Evolutionary conservation across 768 basidiomycete species (phyloP), one percentile per base, ranked within the genome.

Genomic region (Auricularia cornea): DNA sequence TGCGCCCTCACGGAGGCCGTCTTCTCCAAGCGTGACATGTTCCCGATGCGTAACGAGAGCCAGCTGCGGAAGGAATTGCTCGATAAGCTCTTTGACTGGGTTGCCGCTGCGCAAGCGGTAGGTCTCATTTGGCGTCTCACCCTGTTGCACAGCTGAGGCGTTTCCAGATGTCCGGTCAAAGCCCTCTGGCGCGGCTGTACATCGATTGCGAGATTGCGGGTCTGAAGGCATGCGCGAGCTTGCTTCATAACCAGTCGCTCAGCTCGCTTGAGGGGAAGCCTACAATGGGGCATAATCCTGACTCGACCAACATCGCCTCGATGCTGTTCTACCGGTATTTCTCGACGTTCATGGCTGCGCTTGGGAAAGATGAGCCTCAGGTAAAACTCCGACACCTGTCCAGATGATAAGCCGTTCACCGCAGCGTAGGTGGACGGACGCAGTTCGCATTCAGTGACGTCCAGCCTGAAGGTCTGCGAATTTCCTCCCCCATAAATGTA

Each of bases 11-110:
- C 85, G 66, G 89, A 90, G 63, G 82, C 79, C 52, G 80, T 88
- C 16, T 85, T 88, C 68, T 79, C 81, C 44, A 84, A 85, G 28
- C 76, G 80, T 3, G 87, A 88, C 61, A 78, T 80, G 6, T 72
- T 92, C 28, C 80, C 81, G 26, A 72, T 89, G 67, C 86, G 86
- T 18, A 89, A 87, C 71, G 89, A 90, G 68, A 84, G 79, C 64
- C 73, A 75, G 61, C 79, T 84, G 20, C 83, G 91, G 14, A 88
- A 90, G 71, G 79, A 80, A 35, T 82, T 93, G 41, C 78, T 93
- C 28, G 90, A 94, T 64, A 80, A 83, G 33, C 76, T 95, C 23
- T 78, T 88, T 70, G 85, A 89, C 52, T 96, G 93, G 93, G 84
- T 90, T 52, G 79, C 81, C 65, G 80, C 83, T 59, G 77, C 81